Percentiles rank a stretch among this genome's conserved stretches.
phyloP scores from a whole-genome alignment of 179 eudicot genomes.

The Beta lomatogona region DNA sequence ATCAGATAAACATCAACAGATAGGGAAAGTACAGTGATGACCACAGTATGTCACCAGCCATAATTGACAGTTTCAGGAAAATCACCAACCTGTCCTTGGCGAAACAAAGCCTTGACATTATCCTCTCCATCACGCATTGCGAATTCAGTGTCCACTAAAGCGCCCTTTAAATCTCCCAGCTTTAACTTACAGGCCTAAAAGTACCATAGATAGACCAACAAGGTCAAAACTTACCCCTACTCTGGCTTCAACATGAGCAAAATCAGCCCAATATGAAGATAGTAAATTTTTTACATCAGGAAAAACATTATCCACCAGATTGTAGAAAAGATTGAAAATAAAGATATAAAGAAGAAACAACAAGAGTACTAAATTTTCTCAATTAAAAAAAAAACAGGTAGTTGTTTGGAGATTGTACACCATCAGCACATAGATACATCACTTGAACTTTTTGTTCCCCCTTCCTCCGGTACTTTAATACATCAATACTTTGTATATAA shows the following conservation, averaged over 20 bases:
- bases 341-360: not conserved
- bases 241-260: not conserved
- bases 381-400: not conserved
- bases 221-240: not conserved
- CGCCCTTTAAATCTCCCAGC: slow-evolving; percentile 81
- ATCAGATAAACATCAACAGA: not conserved
- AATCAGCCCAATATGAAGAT: not conserved
- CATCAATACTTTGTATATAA: too few species aligned
- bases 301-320: not conserved
- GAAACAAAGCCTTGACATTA: slow-evolving; percentile 87
- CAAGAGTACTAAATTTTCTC: not conserved
- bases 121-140: slow-evolving; percentile 84
- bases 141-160: slow-evolving; percentile 75
- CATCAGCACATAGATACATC: not conserved
- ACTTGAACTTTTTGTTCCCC: not conserved
- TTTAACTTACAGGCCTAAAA: slow-evolving; percentile 84
- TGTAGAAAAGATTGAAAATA: not conserved
- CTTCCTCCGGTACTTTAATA: not conserved
- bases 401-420: not conserved
- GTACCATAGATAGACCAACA: slow-evolving; percentile 5
- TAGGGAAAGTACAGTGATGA: not conserved
- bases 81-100: slow-evolving; percentile 84
- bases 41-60: too few species aligned
- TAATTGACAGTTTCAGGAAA: not conserved
- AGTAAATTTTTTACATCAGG: not conserved